Evolutionary conservation across 2,329 filamentous ascomycete genomes (phyloP).

Genomic region (Fusarium lyarnte): DNA sequence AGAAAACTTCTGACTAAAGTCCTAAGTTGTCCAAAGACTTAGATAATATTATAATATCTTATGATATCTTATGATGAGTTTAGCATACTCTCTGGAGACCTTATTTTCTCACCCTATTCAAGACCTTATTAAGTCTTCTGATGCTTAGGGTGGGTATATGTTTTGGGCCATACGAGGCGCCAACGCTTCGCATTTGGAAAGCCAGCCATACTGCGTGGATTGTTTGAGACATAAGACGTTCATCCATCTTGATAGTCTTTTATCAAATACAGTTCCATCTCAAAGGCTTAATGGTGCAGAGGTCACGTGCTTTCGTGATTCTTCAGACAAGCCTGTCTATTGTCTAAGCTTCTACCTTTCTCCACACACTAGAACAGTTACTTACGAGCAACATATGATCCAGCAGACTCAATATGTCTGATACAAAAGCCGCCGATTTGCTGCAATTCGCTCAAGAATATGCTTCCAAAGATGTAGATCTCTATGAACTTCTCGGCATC

Average conservation of each 20-base stretch:
- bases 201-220: neutral
- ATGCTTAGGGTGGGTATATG: neutral
- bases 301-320: slow-evolving; percentile 35
- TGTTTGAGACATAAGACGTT: neutral
- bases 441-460: slow-evolving; percentile 65
- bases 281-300: neutral
- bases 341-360: neutral
- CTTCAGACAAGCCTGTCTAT: neutral
- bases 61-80: neutral
- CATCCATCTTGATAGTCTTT: neutral
- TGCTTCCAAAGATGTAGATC: slow-evolving; percentile 72
- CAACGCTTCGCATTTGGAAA: neutral
- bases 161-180: neutral
- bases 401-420: slow-evolving; percentile 40
- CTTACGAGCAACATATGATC: neutral
- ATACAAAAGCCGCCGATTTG: slow-evolving; percentile 58
- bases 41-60: neutral
- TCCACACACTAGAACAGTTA: neutral
- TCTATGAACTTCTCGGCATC: slow-evolving; percentile 80
- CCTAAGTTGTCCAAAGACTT: neutral
- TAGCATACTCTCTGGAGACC: neutral
- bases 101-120: neutral
- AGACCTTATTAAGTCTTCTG: neutral
- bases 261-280: neutral
- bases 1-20: neutral